These are phyloP conservation scores for Neurospora sp. DNA, from an alignment of 495 filamentous ascomycete genomes.

Conservation along the genomic window DNA sequence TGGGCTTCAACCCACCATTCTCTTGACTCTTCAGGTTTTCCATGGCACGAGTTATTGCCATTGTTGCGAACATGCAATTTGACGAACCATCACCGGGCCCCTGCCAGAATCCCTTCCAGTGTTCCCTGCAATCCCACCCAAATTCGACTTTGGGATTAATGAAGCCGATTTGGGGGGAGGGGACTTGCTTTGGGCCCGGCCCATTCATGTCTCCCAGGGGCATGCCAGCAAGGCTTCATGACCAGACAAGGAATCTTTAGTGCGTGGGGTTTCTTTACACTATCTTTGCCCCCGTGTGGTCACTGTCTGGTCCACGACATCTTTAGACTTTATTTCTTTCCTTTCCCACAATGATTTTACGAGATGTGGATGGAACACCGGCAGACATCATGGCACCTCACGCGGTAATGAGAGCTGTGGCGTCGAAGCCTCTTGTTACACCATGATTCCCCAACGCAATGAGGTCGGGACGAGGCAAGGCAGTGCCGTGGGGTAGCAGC, in stretches of 20 bases:
- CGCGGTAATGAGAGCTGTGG: background rate
- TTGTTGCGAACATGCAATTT: constrained; percentile 23
- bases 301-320: background rate
- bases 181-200: background rate
- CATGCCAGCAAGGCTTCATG: background rate
- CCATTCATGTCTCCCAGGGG: background rate
- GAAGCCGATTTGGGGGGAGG: constrained; percentile 16
- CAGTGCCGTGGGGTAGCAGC: background rate
- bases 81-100: constrained; percentile 22
- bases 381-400: background rate
- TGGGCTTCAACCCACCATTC: background rate
- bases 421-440: background rate
- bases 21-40: background rate
- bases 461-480: background rate
- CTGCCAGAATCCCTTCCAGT: constrained; percentile 20
- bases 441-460: background rate
- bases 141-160: constrained; percentile 6
- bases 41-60: constrained; percentile 10
- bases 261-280: background rate
- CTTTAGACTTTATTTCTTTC: background rate
- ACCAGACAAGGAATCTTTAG: background rate
- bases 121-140: background rate
- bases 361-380: background rate
- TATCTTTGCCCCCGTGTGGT: background rate
- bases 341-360: background rate